Evolutionary conservation across 75 land plant genomes (phyloP), one percentile per base, ranked within the genome.

Genomic region (Larix kaempferi): DNA sequence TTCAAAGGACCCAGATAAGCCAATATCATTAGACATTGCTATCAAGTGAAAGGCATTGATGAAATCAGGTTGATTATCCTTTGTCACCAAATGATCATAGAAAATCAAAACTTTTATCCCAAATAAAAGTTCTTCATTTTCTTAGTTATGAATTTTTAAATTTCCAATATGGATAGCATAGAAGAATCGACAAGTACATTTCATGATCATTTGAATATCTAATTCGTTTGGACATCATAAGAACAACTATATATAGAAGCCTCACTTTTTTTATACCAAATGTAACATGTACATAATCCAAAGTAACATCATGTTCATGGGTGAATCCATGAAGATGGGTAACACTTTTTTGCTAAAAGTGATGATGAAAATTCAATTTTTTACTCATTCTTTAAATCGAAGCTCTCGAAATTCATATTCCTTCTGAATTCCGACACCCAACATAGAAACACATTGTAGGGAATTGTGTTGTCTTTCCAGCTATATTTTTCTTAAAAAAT

Each of bases 31-130:
- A n/a, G 90, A 91, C 92, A 88, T 84, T 58, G 92, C 85, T 74
- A 91, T 91, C 27, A 91, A 80, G 58, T 91, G 82, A 73, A 91
- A 91, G 5, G 92, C 92, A 84, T 91, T 91, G 21, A 91, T 84
- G 52, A 88, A 86, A 49, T 73, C 84, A n/a, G 88, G 79, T 1
- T 74, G 39, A 22, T 80, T 54, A 21, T 55, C 25, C 23, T 33
- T 58, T 54, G 71, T 80, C 19, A 29, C 80, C 44, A 57, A 25
- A 56, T 19, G 26, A 2, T 79, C 80, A 77, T 79, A 55, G 25
- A 74, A 21, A 56, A 23, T n/a, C 56, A n/a, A 73, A 8, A 72
- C 0, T 35, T 44, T 29, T 21, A 6, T 1, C 44, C 22, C 8
- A 67, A 33, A 44, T 6, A 2, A 67, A 7, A 5, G 6, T 1